Conservation (phyloP, 2,329 filamentous ascomycete genomes). For the Colletotrichum lentis region DNA sequence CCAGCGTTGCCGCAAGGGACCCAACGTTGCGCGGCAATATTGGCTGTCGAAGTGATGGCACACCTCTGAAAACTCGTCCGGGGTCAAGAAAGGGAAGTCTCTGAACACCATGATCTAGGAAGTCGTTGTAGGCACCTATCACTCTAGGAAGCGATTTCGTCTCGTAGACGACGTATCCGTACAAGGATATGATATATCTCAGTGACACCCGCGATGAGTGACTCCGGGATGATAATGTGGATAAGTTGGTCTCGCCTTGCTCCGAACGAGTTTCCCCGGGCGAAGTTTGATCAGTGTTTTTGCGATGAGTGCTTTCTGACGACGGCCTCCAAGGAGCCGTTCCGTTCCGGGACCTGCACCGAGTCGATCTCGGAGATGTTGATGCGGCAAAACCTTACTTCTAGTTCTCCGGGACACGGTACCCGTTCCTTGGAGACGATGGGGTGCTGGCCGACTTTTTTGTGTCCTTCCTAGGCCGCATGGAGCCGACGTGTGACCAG, state of each 20-base stretch:
- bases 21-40: conserved; percentile 67
- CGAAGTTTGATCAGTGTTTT: neutral
- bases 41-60: conserved; percentile 69
- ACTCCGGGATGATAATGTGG: neutral
- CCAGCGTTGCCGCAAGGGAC: conserved; percentile 62
- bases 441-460: conserved; percentile 11
- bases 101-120: conserved; percentile 46
- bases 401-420: neutral
- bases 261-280: neutral
- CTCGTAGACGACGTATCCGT: neutral
- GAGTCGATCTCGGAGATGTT: neutral
- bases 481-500: conserved; percentile 13
- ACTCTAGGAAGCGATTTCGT: neutral
- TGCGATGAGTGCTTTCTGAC: neutral
- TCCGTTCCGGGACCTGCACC: neutral
- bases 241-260: neutral
- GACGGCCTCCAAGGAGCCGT: neutral
- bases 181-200: neutral
- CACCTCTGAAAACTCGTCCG: conserved; percentile 69
- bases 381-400: conserved; percentile 2
- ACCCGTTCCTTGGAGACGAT: neutral
- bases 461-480: conserved; percentile 26
- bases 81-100: conserved; percentile 68
- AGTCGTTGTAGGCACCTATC: neutral
- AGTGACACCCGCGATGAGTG: neutral